phyloP scores from a whole-genome alignment of 1,284 basidiomycete genomes.

The Moesziomyces parantarcticus region DNA sequence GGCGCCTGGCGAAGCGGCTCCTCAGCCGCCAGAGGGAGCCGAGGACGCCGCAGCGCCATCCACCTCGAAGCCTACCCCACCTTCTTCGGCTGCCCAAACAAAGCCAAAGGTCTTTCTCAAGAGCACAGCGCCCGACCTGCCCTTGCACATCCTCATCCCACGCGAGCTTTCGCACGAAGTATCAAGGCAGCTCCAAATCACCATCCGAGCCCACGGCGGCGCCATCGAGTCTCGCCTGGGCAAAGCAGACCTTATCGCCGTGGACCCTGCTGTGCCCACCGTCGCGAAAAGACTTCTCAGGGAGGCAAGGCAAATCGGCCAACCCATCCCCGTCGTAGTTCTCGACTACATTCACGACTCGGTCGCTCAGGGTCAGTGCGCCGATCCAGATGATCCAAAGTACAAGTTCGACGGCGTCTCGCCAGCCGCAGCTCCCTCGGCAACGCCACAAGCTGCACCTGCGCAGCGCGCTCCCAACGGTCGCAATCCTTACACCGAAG shows the following conservation, averaged over 20 bases:
- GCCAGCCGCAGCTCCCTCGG: not conserved
- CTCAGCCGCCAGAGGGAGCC: no score
- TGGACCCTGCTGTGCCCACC: conserved; percentile 11
- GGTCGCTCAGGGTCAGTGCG: conserved; percentile 7
- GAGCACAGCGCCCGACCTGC: conserved; percentile 13
- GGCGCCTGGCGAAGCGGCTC: no score
- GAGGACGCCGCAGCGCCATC: not conserved
- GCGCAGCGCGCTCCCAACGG: conserved; percentile 12
- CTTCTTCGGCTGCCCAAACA: not conserved
- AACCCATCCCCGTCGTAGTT: conserved; percentile 42
- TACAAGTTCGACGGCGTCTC: conserved; percentile 29
- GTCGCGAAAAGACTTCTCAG: conserved; percentile 11
- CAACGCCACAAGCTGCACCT: conserved; percentile 7
- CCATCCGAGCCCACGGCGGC: conserved; percentile 33
- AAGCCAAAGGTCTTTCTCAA: conserved; percentile 30
- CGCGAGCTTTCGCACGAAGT: conserved; percentile 8
- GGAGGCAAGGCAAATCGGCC: conserved; percentile 21
- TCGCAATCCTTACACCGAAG: conserved; percentile 37
- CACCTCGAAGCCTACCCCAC: not conserved
- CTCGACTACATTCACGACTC: conserved; percentile 31
- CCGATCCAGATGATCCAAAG: conserved; percentile 22
- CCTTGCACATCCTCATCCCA: conserved; percentile 25
- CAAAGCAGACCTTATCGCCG: conserved; percentile 35
- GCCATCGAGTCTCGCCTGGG: conserved; percentile 25
- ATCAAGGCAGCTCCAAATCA: conserved; percentile 12